Base-by-base conservation (phyloP, 140 eudicot species). In the Erigeron philadelphicus region DNA sequence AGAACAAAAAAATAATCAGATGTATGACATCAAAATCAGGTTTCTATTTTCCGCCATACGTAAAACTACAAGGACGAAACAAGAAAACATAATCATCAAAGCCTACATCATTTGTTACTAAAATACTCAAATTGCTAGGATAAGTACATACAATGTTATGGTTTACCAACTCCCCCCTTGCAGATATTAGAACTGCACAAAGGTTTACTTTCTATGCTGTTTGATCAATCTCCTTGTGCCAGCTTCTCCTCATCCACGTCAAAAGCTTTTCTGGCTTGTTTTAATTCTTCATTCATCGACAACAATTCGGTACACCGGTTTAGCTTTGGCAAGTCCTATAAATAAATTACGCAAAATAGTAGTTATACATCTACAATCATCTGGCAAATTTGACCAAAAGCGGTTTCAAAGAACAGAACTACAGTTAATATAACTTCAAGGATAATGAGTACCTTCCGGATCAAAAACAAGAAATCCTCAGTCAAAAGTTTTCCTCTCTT, bases 231-330 rank as follows among this genome's bases (percentile, higher is more conserved):
- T n/a, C 63, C 66, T 41, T 82, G 63, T 52, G 86, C 95, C 65
- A 90, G 60, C 81, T 83, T 90, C 60, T 78, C 82, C 55, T 78
- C 82, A 9, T 78, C 82, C 16, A 78, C 88, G 40, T 88, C 97
- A 69, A 91, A 91, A 55, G 97, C 97, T 73, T 91, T 91, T 67
- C 96, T 81, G 1, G 96, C 98, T 81, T 91, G 96, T 81, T 92
- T 88, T 40, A 92, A 79, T 76, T 88, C 98, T 77, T 92, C 98
- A 38, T 92, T 84, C 98, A 88, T 92, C 3, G 90, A 81, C 77
- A 92, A 63, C 72, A 92, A 72, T 53, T 92, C 95, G 11, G 89
- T 84, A 70, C 92, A 86, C 0, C 92, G 84, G 75, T 92, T 88
- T 53, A 88, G 66, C 73, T 92, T 92, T 40, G 95, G 98, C 75